These are phyloP conservation scores for Verticillium klebahnii DNA, from an alignment of 2,329 filamentous ascomycete species.

Conservation along the genomic window DNA sequence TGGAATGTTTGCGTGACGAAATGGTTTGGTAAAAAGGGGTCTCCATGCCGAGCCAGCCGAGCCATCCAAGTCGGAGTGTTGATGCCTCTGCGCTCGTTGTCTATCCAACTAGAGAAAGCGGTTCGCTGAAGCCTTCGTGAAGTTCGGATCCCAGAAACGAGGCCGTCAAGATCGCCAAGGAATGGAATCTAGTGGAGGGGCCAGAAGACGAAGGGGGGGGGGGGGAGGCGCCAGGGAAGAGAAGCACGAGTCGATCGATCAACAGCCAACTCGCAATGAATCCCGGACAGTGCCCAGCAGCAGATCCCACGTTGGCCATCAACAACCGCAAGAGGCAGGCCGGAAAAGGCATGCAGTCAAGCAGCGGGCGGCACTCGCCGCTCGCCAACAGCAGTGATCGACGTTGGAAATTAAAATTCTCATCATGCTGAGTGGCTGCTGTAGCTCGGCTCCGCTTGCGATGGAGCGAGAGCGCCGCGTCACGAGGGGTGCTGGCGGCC, in stretches of 20 bases:
- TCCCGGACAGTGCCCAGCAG: background rate
- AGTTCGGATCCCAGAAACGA: background rate
- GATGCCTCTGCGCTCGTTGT: background rate
- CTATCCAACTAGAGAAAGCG: background rate
- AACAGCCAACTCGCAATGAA: background rate
- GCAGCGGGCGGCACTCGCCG: conserved; percentile 5
- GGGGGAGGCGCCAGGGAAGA: background rate
- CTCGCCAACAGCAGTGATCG: conserved; percentile 6
- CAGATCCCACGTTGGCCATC: background rate
- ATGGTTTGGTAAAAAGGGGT: background rate
- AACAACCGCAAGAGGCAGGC: background rate
- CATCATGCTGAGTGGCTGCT: background rate
- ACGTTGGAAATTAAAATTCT: conserved; percentile 5
- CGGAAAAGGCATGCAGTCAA: background rate
- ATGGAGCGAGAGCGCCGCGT: background rate
- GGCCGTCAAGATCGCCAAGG: background rate
- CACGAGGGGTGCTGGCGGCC: background rate
- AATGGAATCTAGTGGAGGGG: background rate
- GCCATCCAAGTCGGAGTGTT: background rate
- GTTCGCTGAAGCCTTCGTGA: background rate
- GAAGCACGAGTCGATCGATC: background rate
- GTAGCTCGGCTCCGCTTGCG: background rate
- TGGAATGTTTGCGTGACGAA: background rate
- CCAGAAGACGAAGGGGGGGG: background rate
- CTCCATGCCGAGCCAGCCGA: background rate